Evolutionary conservation across 164 flowering plant genomes (phyloP).

Genomic region (Sedum album): DNA sequence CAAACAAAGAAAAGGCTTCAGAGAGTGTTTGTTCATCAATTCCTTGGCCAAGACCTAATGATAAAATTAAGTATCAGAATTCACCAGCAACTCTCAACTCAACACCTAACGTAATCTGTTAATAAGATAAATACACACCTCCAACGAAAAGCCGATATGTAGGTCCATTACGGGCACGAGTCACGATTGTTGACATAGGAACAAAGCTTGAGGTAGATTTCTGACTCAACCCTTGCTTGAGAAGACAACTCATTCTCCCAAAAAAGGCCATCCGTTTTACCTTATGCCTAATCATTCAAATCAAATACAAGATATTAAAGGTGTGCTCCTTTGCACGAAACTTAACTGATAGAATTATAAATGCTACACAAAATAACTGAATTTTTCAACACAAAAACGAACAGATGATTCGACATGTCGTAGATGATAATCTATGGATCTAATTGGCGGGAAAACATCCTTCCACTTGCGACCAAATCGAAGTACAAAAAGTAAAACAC

Average conservation of each 20-base stretch:
- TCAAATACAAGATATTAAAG: not conserved
- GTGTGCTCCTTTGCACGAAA: no score
- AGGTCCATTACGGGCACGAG: conserved; percentile 1
- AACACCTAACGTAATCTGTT: not conserved
- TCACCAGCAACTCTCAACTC: not conserved
- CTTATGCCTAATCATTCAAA: not conserved
- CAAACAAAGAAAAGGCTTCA: conserved; percentile 7
- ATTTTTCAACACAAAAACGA: no score
- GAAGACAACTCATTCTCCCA: not conserved
- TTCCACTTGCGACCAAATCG: no score
- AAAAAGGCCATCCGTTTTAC: not conserved
- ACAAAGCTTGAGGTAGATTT: conserved; percentile 1
- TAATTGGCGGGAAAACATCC: no score
- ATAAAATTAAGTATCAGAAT: not conserved
- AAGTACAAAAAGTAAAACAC: no score
- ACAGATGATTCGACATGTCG: no score
- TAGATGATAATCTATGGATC: no score
- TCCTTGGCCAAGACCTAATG: not conserved
- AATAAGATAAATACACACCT: not conserved
- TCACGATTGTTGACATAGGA: not conserved
- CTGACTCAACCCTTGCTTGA: not conserved
- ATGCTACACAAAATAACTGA: no score
- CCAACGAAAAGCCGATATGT: conserved; percentile 2
- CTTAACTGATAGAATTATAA: no score
- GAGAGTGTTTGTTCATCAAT: not conserved